Conservation (phyloP, 306 rosid genomes). For the Myrica gale region DNA sequence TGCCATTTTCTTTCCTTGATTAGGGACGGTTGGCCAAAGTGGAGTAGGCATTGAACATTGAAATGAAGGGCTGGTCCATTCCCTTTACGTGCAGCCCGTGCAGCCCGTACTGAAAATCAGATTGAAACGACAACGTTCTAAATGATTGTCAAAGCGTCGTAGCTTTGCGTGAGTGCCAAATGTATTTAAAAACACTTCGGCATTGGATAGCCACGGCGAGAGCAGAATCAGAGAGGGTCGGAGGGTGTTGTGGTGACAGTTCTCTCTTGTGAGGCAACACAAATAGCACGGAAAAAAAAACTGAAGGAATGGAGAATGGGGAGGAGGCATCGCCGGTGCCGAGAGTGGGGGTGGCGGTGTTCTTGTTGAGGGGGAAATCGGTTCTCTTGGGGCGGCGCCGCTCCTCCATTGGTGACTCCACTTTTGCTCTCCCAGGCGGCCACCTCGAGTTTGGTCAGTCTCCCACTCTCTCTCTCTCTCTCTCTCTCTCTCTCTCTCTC, state of each 20-base stretch:
- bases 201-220: no score
- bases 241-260: not conserved
- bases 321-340: conserved; percentile 32
- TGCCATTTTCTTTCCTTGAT: no score
- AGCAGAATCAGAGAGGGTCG: not conserved
- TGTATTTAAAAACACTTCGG: no score
- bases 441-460: conserved; percentile 51
- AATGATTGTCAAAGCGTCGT: not conserved
- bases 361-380: conserved; percentile 39
- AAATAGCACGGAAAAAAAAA: not conserved
- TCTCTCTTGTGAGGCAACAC: not conserved
- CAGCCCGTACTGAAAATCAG: not conserved
- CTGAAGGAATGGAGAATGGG: conserved; percentile 32
- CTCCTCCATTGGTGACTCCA: conserved; percentile 38
- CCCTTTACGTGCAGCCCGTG: not conserved
- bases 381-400: conserved; percentile 51
- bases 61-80: not conserved
- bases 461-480: not conserved
- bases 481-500: not conserved
- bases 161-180: not conserved
- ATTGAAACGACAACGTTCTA: not conserved
- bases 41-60: no score
- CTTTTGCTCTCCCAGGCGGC: conserved; percentile 59
- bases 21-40: no score
- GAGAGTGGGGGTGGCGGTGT: conserved; percentile 56